Evolutionary conservation across 1,284 basidiomycete genomes (phyloP).

Genomic region (Austroboletus novae-zelandiae): DNA sequence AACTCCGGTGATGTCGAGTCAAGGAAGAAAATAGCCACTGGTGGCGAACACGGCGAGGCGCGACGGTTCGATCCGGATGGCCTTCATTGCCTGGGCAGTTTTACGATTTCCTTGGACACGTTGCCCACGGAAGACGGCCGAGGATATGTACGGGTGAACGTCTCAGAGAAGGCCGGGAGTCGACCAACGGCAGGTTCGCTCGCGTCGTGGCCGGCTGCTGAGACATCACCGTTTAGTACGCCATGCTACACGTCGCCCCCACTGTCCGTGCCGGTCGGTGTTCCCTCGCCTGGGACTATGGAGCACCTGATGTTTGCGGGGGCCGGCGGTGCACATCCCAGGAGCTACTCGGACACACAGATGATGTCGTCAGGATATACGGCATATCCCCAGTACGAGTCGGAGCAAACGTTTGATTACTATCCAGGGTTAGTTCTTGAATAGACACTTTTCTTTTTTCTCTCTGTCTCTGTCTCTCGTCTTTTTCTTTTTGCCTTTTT

Average conservation of each 20-base stretch:
- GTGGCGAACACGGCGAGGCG: constrained; percentile 35
- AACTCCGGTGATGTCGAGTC: constrained; percentile 42
- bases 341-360: constrained; percentile 24
- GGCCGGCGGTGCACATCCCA: constrained; percentile 16
- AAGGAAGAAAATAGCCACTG: constrained; percentile 29
- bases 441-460: constrained; percentile 9
- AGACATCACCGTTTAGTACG: constrained; percentile 19
- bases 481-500: too few species aligned
- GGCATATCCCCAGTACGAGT: constrained; percentile 29
- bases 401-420: constrained; percentile 38
- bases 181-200: constrained; percentile 29
- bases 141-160: constrained; percentile 70
- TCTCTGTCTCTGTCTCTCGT: too few species aligned
- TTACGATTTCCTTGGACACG: constrained; percentile 72
- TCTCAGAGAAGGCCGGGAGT: constrained; percentile 41
- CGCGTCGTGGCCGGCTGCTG: constrained; percentile 27
- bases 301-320: constrained; percentile 27
- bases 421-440: constrained; percentile 40
- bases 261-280: constrained; percentile 15
- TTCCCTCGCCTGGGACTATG: constrained; percentile 19
- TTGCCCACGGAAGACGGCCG: constrained; percentile 61
- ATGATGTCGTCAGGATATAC: constrained; percentile 23
- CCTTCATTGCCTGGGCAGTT: constrained; percentile 49
- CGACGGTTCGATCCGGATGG: constrained; percentile 52
- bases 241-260: constrained; percentile 33